Base-by-base conservation (phyloP, 192 early-diverging fungal species). In the Entrophospora sp. region DNA sequence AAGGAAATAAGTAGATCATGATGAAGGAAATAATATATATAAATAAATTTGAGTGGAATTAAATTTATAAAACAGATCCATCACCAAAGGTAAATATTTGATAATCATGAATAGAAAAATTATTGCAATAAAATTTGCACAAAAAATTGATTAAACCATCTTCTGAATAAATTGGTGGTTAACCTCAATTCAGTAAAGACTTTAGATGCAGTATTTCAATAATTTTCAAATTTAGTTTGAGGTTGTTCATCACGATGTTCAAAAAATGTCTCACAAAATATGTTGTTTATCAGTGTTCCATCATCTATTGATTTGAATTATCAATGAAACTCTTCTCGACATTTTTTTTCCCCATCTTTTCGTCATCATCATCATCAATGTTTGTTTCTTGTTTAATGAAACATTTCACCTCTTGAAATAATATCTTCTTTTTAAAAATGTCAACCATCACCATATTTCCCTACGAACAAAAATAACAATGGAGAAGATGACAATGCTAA, bases 81-180 rank as follows among this genome's bases (percentile, higher is more conserved):
- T 89, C 86, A 0, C 79, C 87, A 67, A 82, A 69, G 8, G 72
- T 66, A 64, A 87, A 89, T 31, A 87, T 61, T 43, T 89, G 79
- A 7, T 70, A 44, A 60, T 87, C 85, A 35, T 83, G 70, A 27
- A 84, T 71, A 0, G 72, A 68, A 57, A 86, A 86, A 57, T 87
- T 89, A 71, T 89, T 89, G 66, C 78, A 85, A 22, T 77, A 73
- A 62, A 87, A 89, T 48, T 73, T 71, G 45, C 71, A 75, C 1
- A 89, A 71, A 56, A 75, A 81, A 25, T 70, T 69, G n/a, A 83
- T 60, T 16, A 85, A 51, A 10, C 73, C 65, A n/a, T 65, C 36
- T 24, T 24, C 35, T 4, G 43, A 24, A 12, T 49, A 25, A 7
- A 36, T n/a, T n/a, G n/a, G n/a, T 64, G 4, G 31, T n/a, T 3